phyloP scores from a whole-genome alignment of 2,329 filamentous ascomycete genomes.

The Gaeumannomyces sp. region DNA sequence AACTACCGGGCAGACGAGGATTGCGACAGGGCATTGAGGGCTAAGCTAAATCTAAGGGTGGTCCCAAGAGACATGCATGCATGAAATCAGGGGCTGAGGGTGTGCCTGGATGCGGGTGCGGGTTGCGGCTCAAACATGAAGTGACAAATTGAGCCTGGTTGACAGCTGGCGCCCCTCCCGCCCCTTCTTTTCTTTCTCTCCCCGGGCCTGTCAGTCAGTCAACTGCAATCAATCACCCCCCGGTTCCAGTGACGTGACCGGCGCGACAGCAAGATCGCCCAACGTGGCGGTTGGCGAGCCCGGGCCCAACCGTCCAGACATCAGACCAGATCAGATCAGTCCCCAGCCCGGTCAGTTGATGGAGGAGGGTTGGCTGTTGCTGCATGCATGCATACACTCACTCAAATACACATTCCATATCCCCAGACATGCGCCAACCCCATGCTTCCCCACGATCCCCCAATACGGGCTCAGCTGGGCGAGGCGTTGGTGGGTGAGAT shows the following conservation, averaged over 20 bases:
- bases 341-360: not conserved
- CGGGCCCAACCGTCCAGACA: not conserved
- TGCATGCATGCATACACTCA: not conserved
- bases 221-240: not conserved
- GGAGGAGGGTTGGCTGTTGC: not conserved
- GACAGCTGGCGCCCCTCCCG: not conserved
- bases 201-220: not conserved
- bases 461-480: not conserved
- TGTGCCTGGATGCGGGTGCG: not conserved
- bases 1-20: not conserved
- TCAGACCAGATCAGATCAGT: not conserved
- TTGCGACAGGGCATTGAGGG: not conserved
- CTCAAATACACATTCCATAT: not conserved
- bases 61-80: not conserved
- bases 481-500: not conserved
- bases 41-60: not conserved
- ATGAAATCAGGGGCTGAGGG: constrained; percentile 5
- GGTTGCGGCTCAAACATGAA: constrained; percentile 5
- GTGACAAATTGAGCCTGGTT: constrained; percentile 7
- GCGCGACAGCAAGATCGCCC: too few species aligned
- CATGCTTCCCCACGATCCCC: not conserved
- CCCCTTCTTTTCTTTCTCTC: not conserved
- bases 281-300: not conserved
- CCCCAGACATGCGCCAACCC: not conserved
- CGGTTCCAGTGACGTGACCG: not conserved